Conservation (phyloP, 2,329 filamentous ascomycete genomes). For the Pseudocercospora cruenta region DNA sequence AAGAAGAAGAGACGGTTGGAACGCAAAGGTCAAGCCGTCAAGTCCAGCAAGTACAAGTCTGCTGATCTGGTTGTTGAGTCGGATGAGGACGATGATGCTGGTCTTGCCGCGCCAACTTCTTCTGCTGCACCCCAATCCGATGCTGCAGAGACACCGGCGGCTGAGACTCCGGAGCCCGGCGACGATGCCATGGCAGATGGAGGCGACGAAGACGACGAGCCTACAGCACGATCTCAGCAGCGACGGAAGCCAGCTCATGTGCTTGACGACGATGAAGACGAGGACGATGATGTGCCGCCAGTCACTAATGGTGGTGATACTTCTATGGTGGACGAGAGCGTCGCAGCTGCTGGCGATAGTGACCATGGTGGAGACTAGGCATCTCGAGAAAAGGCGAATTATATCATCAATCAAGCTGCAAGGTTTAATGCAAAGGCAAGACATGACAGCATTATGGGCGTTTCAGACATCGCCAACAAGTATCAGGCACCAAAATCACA, state of each 20-base stretch:
- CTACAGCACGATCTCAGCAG: slow-evolving; percentile 25
- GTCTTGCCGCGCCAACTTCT: slow-evolving; percentile 25
- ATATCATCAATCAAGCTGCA: neutral
- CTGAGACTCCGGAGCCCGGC: slow-evolving; percentile 19
- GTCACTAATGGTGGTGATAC: slow-evolving; percentile 6
- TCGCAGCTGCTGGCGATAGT: slow-evolving; percentile 22
- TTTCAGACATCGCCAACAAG: neutral
- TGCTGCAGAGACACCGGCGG: slow-evolving; percentile 30
- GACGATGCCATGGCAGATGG: slow-evolving; percentile 31
- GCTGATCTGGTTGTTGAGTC: slow-evolving; percentile 81
- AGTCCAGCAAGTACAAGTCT: slow-evolving; percentile 74
- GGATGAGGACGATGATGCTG: slow-evolving; percentile 59
- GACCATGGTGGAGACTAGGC: slow-evolving; percentile 25
- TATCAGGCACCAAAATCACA: neutral
- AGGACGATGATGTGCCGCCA: slow-evolving; percentile 34
- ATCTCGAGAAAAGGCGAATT: neutral
- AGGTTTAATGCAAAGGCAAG: neutral
- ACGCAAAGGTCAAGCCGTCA: slow-evolving; percentile 51
- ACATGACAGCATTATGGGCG: neutral
- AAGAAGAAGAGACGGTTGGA: slow-evolving; percentile 64
- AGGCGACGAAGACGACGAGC: slow-evolving; percentile 36
- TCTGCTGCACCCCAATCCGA: slow-evolving; percentile 33
- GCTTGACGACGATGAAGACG: slow-evolving; percentile 41
- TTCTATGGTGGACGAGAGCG: slow-evolving; percentile 18
- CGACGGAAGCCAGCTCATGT: slow-evolving; percentile 38